These are phyloP conservation scores for Chlorophyllum brunneum DNA, from an alignment of 768 basidiomycete genomes.

Conservation along the genomic window DNA sequence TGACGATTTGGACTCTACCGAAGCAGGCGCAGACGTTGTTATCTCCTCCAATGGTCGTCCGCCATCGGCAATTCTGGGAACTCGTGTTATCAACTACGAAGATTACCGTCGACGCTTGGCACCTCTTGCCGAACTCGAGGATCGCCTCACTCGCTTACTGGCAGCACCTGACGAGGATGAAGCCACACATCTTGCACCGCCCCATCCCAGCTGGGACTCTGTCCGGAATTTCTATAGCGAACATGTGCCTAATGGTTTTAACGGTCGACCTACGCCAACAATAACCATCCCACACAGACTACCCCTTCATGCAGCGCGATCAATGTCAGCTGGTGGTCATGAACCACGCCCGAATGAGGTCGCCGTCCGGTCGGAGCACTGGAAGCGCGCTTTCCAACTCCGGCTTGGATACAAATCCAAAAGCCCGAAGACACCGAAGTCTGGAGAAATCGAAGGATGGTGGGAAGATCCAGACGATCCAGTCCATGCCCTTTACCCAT, in stretches of 20 bases:
- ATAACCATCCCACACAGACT: constrained; percentile 41
- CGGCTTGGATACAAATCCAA: constrained; percentile 45
- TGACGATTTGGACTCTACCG: constrained; percentile 49
- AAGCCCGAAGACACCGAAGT: constrained; percentile 66
- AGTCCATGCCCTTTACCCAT: constrained; percentile 65
- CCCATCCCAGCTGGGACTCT: constrained; percentile 34
- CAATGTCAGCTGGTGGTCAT: constrained; percentile 16
- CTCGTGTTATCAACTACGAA: constrained; percentile 56
- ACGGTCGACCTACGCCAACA: constrained; percentile 46
- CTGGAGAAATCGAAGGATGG: constrained; percentile 75
- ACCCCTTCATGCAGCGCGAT: constrained; percentile 20
- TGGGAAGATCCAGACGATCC: constrained; percentile 86
- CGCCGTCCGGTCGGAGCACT: constrained; percentile 58
- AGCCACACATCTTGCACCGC: constrained; percentile 49
- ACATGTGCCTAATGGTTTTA: constrained; percentile 20
- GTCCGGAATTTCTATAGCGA: constrained; percentile 22
- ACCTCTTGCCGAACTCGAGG: constrained; percentile 70
- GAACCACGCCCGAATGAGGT: constrained; percentile 41
- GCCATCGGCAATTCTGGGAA: constrained; percentile 46
- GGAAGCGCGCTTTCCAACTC: constrained; percentile 66
- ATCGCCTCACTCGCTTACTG: constrained; percentile 61
- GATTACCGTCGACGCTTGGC: constrained; percentile 56
- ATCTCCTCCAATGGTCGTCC: constrained; percentile 49
- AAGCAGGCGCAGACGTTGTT: constrained; percentile 43
- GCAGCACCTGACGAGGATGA: constrained; percentile 72